Percentiles rank a stretch among this genome's conserved stretches.
Conservation (phyloP, 202 grass and related monocot genomes). For the Brachypodium distachyon region DNA sequence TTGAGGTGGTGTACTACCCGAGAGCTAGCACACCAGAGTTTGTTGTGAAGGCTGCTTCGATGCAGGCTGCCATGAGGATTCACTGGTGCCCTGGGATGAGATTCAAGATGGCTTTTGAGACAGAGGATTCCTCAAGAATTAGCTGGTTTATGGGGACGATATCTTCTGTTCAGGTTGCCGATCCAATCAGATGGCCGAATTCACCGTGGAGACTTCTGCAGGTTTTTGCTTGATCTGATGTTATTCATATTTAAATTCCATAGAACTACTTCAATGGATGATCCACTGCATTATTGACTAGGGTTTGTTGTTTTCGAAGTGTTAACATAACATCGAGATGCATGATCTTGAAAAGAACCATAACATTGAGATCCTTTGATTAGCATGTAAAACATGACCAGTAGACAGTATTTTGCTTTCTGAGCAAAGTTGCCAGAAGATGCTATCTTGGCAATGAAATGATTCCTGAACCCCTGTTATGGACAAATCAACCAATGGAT, state of each 20-base stretch:
- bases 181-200: slow-evolving; percentile 55
- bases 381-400: neutral
- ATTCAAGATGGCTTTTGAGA: slow-evolving; percentile 87
- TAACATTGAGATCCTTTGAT: neutral
- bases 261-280: neutral
- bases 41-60: slow-evolving; percentile 37
- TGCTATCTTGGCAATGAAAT: neutral
- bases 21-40: slow-evolving; percentile 65
- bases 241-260: neutral
- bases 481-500: neutral
- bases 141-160: slow-evolving; percentile 87
- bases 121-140: slow-evolving; percentile 74
- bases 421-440: neutral
- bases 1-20: slow-evolving; percentile 70
- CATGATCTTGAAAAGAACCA: too few relatives aligned
- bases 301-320: neutral
- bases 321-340: neutral
- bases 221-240: slow-evolving; percentile 19
- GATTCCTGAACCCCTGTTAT: neutral
- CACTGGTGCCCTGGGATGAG: slow-evolving; percentile 74
- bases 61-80: slow-evolving; percentile 56
- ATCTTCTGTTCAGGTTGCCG: slow-evolving; percentile 56
- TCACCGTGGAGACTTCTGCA: slow-evolving; percentile 76
- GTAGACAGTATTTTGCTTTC: neutral
- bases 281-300: neutral